Percentiles rank a stretch among this genome's conserved stretches.
Evolutionary conservation across 352 stramenopile genomes (phyloP).

Genomic region (Saprolegnia diclina): DNA sequence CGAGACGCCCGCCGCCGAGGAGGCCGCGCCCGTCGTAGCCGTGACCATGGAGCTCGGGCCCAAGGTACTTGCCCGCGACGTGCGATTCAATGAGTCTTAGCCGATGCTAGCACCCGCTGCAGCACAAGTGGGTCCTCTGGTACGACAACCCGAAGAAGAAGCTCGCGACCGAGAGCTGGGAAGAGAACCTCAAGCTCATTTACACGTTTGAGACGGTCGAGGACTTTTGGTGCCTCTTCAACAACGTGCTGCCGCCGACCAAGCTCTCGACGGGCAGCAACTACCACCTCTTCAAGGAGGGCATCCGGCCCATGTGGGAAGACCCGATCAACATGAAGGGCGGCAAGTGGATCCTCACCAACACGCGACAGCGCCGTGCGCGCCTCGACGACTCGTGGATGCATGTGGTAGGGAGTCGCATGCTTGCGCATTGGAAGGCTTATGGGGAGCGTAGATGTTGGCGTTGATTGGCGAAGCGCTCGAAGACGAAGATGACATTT

Average conservation of each 20-base stretch:
- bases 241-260: slow-evolving; percentile 90
- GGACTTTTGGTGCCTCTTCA: slow-evolving; percentile 96
- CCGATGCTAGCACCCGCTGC: slow-evolving; percentile 57
- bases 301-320: slow-evolving; percentile 97
- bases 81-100: neutral
- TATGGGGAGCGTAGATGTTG: slow-evolving; percentile 60
- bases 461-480: slow-evolving; percentile 95
- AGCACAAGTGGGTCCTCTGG: slow-evolving; percentile 85
- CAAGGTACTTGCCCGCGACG: neutral
- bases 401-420: slow-evolving; percentile 71
- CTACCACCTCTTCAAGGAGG: slow-evolving; percentile 97
- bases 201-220: slow-evolving; percentile 94
- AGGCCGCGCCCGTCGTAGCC: neutral
- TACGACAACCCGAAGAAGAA: slow-evolving; percentile 89
- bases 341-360: slow-evolving; percentile 96
- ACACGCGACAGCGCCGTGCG: slow-evolving; percentile 89
- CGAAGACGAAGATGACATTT: slow-evolving; percentile 92
- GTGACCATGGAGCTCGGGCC: neutral
- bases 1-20: neutral
- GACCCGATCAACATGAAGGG: slow-evolving; percentile 92
- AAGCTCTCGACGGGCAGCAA: slow-evolving; percentile 90
- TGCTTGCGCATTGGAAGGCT: neutral
- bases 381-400: slow-evolving; percentile 94
- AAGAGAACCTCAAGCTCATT: slow-evolving; percentile 88
- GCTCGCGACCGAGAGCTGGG: slow-evolving; percentile 80